Evolutionary conservation across 2,329 filamentous ascomycete genomes (phyloP).

Genomic region (Xylariaceae sp.): DNA sequence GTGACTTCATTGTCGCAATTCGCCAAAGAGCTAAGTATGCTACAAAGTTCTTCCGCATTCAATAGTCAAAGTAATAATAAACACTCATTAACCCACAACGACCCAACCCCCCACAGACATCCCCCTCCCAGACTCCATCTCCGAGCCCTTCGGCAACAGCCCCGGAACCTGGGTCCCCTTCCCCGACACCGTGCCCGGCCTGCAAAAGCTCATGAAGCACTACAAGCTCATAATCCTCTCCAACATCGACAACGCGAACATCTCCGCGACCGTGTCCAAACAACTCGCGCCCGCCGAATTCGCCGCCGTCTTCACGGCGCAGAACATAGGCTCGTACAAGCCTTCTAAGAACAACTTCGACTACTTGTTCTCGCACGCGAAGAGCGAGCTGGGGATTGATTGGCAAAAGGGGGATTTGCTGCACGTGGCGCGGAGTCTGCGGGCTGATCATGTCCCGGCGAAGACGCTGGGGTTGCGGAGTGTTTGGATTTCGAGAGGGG

Average conservation of each 20-base stretch:
- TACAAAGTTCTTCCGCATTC: conserved; percentile 16
- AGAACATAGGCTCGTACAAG: conserved; percentile 71
- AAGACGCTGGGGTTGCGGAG: conserved; percentile 56
- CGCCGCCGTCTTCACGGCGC: conserved; percentile 64
- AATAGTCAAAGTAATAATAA: too few relatives aligned
- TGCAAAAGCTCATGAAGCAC: conserved; percentile 43
- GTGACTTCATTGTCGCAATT: conserved; percentile 43
- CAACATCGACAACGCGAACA: conserved; percentile 39
- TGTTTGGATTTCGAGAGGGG: conserved; percentile 61
- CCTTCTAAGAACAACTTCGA: conserved; percentile 61
- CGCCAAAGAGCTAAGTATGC: conserved; percentile 40
- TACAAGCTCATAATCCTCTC: conserved; percentile 60
- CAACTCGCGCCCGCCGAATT: conserved; percentile 49
- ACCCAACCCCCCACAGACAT: not conserved
- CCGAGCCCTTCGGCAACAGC: conserved; percentile 46
- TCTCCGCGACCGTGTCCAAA: conserved; percentile 24
- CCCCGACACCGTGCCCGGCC: conserved; percentile 51
- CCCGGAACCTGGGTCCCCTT: conserved; percentile 56
- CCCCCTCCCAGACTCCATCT: conserved; percentile 26
- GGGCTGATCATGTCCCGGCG: conserved; percentile 64
- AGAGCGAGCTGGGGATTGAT: conserved; percentile 50
- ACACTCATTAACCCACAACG: not conserved
- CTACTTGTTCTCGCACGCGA: conserved; percentile 54
- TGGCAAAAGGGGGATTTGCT: conserved; percentile 50
- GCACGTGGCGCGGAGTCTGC: conserved; percentile 65